phyloP scores from a whole-genome alignment of 768 basidiomycete species.

The Cubamyces lactineus region DNA sequence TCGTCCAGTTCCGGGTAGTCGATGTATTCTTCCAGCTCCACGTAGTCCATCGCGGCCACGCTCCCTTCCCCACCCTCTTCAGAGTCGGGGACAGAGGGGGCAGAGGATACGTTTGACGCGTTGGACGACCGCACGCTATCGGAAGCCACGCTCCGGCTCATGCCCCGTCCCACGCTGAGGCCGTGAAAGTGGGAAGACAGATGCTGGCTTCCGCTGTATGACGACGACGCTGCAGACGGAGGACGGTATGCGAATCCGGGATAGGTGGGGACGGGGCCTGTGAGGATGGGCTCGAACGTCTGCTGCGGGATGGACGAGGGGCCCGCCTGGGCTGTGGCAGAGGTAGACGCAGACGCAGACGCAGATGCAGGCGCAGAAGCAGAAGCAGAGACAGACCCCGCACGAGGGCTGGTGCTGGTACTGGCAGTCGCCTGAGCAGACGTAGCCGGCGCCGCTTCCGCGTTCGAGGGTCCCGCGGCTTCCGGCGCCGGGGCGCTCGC shows the following conservation, averaged over 20 bases:
- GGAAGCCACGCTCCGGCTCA: constrained; percentile 19
- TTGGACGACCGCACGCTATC: constrained; percentile 24
- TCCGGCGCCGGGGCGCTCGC: constrained; percentile 18
- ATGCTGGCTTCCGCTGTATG: constrained; percentile 7
- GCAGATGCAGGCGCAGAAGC: background rate
- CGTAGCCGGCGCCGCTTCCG: constrained; percentile 4
- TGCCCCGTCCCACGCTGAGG: constrained; percentile 1
- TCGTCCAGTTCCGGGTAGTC: background rate
- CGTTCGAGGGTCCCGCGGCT: constrained; percentile 14
- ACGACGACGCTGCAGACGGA: constrained; percentile 17
- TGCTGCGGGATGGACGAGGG: background rate
- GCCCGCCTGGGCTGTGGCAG: background rate
- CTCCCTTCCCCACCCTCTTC: constrained; percentile 14
- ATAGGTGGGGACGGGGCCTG: constrained; percentile 22
- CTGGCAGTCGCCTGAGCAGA: background rate
- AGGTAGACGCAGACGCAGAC: background rate
- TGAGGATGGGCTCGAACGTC: constrained; percentile 21
- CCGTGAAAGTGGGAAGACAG: constrained; percentile 1
- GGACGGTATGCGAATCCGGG: constrained; percentile 22
- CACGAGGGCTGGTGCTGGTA: background rate
- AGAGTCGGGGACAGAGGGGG: constrained; percentile 22
- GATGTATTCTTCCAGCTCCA: constrained; percentile 5
- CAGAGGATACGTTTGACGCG: constrained; percentile 20
- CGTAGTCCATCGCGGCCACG: constrained; percentile 11
- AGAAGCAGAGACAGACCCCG: background rate